Conservation (phyloP, 495 filamentous ascomycete species). For the Penicillium dipodomyicola region DNA sequence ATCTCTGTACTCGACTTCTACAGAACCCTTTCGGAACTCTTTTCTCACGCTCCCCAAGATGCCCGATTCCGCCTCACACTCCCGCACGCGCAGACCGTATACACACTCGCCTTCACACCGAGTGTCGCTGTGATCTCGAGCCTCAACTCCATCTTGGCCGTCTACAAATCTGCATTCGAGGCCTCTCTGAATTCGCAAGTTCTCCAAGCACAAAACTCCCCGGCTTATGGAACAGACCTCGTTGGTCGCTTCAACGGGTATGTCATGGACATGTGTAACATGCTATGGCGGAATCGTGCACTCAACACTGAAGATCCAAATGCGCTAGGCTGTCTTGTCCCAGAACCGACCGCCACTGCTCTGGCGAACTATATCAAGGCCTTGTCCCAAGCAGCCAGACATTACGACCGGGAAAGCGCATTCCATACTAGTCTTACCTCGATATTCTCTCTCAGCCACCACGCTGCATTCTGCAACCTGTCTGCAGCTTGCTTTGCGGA, state of each 20-base stretch:
- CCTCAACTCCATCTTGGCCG: slow-evolving; percentile 62
- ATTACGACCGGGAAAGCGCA: slow-evolving; percentile 38
- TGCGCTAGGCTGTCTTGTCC: slow-evolving; percentile 69
- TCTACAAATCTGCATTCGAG: slow-evolving; percentile 76
- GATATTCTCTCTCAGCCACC: slow-evolving; percentile 69
- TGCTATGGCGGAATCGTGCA: slow-evolving; percentile 76
- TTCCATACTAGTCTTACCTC: slow-evolving; percentile 49
- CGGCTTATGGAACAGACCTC: slow-evolving; percentile 48
- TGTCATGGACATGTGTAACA: slow-evolving; percentile 87
- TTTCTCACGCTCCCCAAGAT: slow-evolving; percentile 52
- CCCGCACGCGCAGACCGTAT: slow-evolving; percentile 66
- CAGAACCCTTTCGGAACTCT: slow-evolving; percentile 53
- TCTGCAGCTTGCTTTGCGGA: slow-evolving; percentile 62
- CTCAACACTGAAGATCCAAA: slow-evolving; percentile 67
- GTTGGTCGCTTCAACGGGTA: slow-evolving; percentile 77
- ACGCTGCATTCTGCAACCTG: slow-evolving; percentile 61
- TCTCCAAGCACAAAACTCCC: slow-evolving; percentile 30
- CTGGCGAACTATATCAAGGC: slow-evolving; percentile 50
- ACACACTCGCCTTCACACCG: slow-evolving; percentile 63
- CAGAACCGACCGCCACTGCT: slow-evolving; percentile 41
- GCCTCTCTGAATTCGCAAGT: slow-evolving; percentile 48
- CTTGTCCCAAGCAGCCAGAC: slow-evolving; percentile 32
- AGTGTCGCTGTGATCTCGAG: slow-evolving; percentile 65
- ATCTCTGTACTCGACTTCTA: slow-evolving; percentile 66
- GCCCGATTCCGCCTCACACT: slow-evolving; percentile 58